phyloP scores from a whole-genome alignment of 352 stramenopile genomes.

The Elongisporangium anandrum region DNA sequence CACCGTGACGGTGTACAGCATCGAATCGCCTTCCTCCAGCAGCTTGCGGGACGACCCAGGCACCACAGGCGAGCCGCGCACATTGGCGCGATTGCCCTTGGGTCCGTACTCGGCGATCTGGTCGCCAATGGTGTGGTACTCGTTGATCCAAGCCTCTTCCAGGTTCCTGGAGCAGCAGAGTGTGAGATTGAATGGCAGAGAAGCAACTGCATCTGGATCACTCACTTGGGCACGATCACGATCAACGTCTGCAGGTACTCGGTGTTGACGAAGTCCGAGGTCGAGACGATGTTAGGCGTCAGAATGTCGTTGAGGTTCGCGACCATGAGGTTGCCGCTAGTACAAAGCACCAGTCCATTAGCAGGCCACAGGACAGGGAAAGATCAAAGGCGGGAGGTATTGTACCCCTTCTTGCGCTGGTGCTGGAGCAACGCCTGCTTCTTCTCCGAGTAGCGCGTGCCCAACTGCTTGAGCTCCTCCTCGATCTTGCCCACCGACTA shows the following conservation, averaged over 20 bases:
- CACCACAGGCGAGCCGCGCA: conserved; percentile 94
- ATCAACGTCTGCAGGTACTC: conserved; percentile 97
- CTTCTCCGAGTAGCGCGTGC: conserved; percentile 93
- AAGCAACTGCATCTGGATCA: no score
- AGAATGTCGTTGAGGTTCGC: conserved; percentile 95
- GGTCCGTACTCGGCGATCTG: conserved; percentile 89
- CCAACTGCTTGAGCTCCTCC: conserved; percentile 96
- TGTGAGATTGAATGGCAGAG: background rate
- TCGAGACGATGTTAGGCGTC: conserved; percentile 86
- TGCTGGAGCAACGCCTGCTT: conserved; percentile 85
- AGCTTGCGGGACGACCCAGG: conserved; percentile 90
- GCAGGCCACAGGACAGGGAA: background rate
- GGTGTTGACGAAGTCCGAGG: conserved; percentile 92
- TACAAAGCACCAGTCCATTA: background rate
- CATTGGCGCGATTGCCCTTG: conserved; percentile 86
- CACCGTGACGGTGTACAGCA: conserved; percentile 95
- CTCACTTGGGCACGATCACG: conserved; percentile 91
- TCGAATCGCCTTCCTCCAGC: conserved; percentile 89
- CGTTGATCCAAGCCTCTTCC: conserved; percentile 86
- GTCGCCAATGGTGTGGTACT: conserved; percentile 86
- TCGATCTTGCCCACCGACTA: conserved; percentile 93
- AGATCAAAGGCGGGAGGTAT: background rate
- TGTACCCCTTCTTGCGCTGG: conserved; percentile 90
- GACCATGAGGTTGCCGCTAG: conserved; percentile 91
- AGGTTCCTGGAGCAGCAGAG: conserved; percentile 33